These are phyloP conservation scores for Rhizoclosmatium globosum DNA, from an alignment of 192 early-diverging fungal genomes.

Conservation along the genomic window DNA sequence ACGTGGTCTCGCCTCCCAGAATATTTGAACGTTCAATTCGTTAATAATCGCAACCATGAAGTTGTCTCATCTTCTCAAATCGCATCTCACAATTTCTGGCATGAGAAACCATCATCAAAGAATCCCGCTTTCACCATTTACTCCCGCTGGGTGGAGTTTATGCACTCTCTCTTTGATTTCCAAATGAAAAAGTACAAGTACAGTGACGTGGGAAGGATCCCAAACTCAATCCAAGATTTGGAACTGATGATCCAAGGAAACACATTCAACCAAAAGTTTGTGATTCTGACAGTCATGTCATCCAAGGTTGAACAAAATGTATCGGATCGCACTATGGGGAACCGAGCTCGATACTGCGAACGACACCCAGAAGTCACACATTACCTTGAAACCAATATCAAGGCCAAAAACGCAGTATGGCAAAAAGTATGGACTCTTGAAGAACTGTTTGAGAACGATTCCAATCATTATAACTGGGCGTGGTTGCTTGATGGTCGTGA, in stretches of 20 bases:
- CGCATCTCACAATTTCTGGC: no score
- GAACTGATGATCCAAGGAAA: background rate
- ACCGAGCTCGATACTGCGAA: background rate
- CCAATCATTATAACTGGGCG: background rate
- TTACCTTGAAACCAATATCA: background rate
- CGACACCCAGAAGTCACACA: background rate
- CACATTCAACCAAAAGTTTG: background rate
- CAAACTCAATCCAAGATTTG: background rate
- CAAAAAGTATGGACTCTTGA: background rate
- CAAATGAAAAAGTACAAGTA: background rate
- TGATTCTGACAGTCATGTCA: background rate
- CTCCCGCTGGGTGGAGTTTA: background rate
- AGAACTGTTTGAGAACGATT: background rate
- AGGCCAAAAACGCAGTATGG: background rate
- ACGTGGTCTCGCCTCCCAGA: background rate
- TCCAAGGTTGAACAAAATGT: background rate
- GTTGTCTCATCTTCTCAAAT: no score
- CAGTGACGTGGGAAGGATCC: background rate
- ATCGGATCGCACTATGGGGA: background rate
- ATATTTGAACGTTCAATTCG: background rate
- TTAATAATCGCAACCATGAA: no score
- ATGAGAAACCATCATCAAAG: no score
- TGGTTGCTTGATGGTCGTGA: slow-evolving; percentile 11
- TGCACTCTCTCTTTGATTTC: background rate
- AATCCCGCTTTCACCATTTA: no score